Base-by-base conservation (phyloP, 2,329 filamentous ascomycete species). In the Erysiphe neolycopersici region DNA sequence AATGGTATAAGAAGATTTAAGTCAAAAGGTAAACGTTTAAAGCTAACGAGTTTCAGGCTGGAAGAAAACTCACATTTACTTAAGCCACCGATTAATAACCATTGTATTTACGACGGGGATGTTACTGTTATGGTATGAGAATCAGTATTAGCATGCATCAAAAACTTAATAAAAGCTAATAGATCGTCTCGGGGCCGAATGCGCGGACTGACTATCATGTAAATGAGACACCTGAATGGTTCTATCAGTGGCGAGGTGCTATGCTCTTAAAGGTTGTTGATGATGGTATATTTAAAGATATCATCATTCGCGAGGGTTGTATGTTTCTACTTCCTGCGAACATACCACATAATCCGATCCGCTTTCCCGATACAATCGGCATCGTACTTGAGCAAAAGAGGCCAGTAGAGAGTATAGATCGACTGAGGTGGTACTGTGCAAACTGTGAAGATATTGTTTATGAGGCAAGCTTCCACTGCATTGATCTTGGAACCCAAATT, bases 181-280 rank as follows among this genome's bases (percentile, higher is more conserved):
- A 75, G 79, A 84, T 93, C 53, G 85, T 98, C 48, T 89, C 89
- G 58, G 89, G 89, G 12, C 89, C 89, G 55, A 95, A 95, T 61
- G 82, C 82, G 47, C 76, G 89, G 50, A 94, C 85, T 45, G 89
- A 95, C 67, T 98, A 94, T 67, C 89, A 95, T 68, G 87, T 95
- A 70, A 95, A 95, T 67, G 66, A 75, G 54, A 95, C 87, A 0
- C 76, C 89, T 12, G 89, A 95, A 61, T 95, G 85, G 77, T 98
- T 95, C 73, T 95, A 89, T 68, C 87, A 95, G 62, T 75, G 93
- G 69, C 76, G 76, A 54, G 89, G 89, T 51, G 76, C 78, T 51
- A 94, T 95, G 87, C 67, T 89, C 46, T 77, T 98, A 52, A 92
- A 91, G 59, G 79, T 89, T 14, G 80, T 94, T 49, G 83, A 94